A percentile compares a stretch with the other conserved stretches of the same genome.
Conservation (phyloP, 1,284 basidiomycete species). For the Laetiporus sulphureus region DNA sequence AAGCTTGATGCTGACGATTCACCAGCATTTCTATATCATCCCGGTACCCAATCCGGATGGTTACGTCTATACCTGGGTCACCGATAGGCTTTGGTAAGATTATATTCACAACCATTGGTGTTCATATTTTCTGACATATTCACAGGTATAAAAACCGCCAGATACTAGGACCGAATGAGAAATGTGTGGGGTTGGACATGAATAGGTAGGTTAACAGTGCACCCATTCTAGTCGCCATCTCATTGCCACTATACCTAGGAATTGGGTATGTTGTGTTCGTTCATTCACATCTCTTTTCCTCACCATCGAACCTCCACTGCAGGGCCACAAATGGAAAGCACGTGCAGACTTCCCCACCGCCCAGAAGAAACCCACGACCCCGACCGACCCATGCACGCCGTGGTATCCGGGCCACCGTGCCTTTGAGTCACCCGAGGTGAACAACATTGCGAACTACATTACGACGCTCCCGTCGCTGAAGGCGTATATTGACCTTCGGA, state of each 20-base stretch:
- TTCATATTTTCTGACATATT: too few relatives aligned
- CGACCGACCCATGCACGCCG: slow-evolving; percentile 57
- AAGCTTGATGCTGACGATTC: not conserved
- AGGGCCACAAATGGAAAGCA: slow-evolving; percentile 62
- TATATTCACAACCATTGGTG: not conserved
- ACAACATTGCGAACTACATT: slow-evolving; percentile 69
- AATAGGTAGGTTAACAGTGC: slow-evolving; percentile 42
- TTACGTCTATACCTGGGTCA: slow-evolving; percentile 53
- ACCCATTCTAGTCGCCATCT: not conserved
- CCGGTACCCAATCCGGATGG: slow-evolving; percentile 84
- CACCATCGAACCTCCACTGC: not conserved
- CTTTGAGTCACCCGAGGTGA: slow-evolving; percentile 74
- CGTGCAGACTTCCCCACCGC: slow-evolving; percentile 21
- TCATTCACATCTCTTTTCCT: not conserved
- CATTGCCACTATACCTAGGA: slow-evolving; percentile 13
- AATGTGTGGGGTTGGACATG: slow-evolving; percentile 73
- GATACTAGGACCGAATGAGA: slow-evolving; percentile 37
- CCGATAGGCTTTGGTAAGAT: slow-evolving; percentile 63
- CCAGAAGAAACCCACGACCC: slow-evolving; percentile 22
- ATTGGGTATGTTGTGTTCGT: slow-evolving; percentile 20
- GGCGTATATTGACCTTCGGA: slow-evolving; percentile 72
- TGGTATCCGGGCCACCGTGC: slow-evolving; percentile 68
- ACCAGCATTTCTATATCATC: slow-evolving; percentile 68
- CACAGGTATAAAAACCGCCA: slow-evolving; percentile 77
- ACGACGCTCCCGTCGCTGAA: slow-evolving; percentile 44